Percentiles rank a stretch among this genome's conserved stretches.
These are phyloP conservation scores for Penicillium cataractarum DNA, from an alignment of 495 filamentous ascomycete species.

Conservation along the genomic window DNA sequence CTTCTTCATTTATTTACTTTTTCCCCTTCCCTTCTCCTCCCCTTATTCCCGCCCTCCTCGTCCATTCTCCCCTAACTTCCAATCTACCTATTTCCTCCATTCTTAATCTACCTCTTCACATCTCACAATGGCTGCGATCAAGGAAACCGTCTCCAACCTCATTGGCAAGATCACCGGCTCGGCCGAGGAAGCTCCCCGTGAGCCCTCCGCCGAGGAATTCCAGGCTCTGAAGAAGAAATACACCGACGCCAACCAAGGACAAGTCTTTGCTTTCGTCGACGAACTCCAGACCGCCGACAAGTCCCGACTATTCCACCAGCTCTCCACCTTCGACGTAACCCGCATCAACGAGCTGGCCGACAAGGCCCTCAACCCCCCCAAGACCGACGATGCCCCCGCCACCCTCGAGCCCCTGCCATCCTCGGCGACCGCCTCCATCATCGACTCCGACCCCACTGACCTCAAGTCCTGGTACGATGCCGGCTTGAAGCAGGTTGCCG, in stretches of 20 bases:
- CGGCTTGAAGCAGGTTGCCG: slow-evolving; percentile 83
- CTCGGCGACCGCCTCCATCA: slow-evolving; percentile 84
- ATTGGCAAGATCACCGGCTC: slow-evolving; percentile 58
- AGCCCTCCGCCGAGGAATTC: slow-evolving; percentile 74
- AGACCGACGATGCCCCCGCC: slow-evolving; percentile 49
- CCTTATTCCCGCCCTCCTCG: slow-evolving; percentile 10
- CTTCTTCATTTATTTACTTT: slow-evolving; percentile 26
- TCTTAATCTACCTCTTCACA: background rate
- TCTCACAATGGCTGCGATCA: slow-evolving; percentile 50
- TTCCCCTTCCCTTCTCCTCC: slow-evolving; percentile 4
- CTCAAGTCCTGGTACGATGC: slow-evolving; percentile 81
- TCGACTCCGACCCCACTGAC: slow-evolving; percentile 82
- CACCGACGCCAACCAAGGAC: slow-evolving; percentile 76
- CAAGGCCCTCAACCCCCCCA: slow-evolving; percentile 77
- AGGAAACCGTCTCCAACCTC: slow-evolving; percentile 59
- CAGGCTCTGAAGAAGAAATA: slow-evolving; percentile 78
- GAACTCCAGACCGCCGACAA: slow-evolving; percentile 73
- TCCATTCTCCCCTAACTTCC: slow-evolving; percentile 4
- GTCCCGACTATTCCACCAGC: slow-evolving; percentile 76
- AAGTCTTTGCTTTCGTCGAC: slow-evolving; percentile 92
- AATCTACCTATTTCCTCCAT: background rate
- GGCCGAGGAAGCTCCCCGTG: slow-evolving; percentile 53
- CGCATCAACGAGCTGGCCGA: slow-evolving; percentile 84
- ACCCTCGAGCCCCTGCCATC: slow-evolving; percentile 88
- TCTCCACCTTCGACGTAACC: slow-evolving; percentile 75